Base-by-base conservation (phyloP, 192 early-diverging fungal species). In the Coemansia asiatica region DNA sequence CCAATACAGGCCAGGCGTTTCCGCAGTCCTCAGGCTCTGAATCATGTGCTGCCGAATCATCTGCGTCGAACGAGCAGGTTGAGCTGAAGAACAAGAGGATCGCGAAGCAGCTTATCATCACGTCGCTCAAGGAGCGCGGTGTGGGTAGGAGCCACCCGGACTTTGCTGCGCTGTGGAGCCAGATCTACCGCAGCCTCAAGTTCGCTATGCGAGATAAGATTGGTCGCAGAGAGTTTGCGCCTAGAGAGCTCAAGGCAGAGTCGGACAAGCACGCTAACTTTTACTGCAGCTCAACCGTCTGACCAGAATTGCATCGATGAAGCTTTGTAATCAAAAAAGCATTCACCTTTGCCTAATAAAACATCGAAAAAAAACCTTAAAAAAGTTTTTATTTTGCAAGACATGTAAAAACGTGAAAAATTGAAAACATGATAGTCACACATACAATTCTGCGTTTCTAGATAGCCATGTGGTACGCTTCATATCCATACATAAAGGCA, bases 401-500 rank as follows among this genome's bases (percentile, higher is more conserved):
- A 8, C 31, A 33, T 6, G 23, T 18, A 15, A 31, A 56, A 55
- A 55, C 18, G 25, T 7, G 53, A 25, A 13, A 3, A 53, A 12
- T 22, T 6, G 23, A 16, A 26, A 16, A 9, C 8, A 44, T 16
- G 12, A 16, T 2, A 44, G 12, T 13, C 40, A 44, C 5, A 44
- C 40, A 36, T 36, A 36, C 10, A 36, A 10, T 36, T 36, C 10
- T 36, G 40, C 40, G 5, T 16, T 16, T 44, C 40, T 44, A 44
- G 40, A 16, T 44, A 16, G 12, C 15, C 40, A 35, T 25, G 48
- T 44, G 25, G 22, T 69, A 49, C 10, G 71, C 80, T 63, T 90
- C 86, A 63, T 89, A 90, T 4, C 89, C 65, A 33, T 87, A 88
- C 31, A 89, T 62, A n/a, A 92, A 4, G 13, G 91, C 89, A 86